A percentile compares a stretch with the other conserved stretches of the same genome.
phyloP scores from a whole-genome alignment of 345 rosid genomes.

The Salix viminalis region DNA sequence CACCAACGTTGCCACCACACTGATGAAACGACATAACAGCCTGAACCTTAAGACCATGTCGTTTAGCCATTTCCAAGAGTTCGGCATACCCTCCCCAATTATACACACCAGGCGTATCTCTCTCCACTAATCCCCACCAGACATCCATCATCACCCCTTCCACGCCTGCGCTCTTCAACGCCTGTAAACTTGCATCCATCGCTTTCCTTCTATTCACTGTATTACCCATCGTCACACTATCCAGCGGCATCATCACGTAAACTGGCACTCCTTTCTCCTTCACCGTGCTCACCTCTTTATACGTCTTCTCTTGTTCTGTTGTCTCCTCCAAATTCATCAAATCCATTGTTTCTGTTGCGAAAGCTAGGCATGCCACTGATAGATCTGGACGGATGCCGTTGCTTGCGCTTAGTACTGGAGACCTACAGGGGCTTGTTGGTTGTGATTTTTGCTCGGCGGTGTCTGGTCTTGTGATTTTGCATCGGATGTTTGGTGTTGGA shows the following conservation, averaged over 20 bases:
- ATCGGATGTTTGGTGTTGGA: conserved; percentile 28
- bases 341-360: conserved; percentile 29
- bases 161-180: conserved; percentile 93
- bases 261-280: conserved; percentile 72
- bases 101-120: conserved; percentile 68
- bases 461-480: conserved; percentile 30
- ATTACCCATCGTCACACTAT: conserved; percentile 77
- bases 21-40: conserved; percentile 99
- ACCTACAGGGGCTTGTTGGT: conserved; percentile 67
- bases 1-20: conserved; percentile 99
- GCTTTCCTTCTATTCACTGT: conserved; percentile 82
- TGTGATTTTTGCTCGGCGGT: conserved; percentile 33
- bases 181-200: conserved; percentile 88
- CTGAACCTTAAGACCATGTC: conserved; percentile 88
- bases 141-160: conserved; percentile 97
- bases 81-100: conserved; percentile 95
- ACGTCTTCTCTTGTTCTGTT: conserved; percentile 21
- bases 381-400: conserved; percentile 53
- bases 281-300: conserved; percentile 25
- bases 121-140: conserved; percentile 99
- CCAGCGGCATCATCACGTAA: conserved; percentile 97
- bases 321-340: conserved; percentile 16
- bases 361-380: conserved; percentile 63
- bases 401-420: conserved; percentile 31
- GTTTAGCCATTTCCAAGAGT: conserved; percentile 83